Evolutionary conservation across 176 grass and related monocot species (phyloP).

Genomic region (Musa beccarii): DNA sequence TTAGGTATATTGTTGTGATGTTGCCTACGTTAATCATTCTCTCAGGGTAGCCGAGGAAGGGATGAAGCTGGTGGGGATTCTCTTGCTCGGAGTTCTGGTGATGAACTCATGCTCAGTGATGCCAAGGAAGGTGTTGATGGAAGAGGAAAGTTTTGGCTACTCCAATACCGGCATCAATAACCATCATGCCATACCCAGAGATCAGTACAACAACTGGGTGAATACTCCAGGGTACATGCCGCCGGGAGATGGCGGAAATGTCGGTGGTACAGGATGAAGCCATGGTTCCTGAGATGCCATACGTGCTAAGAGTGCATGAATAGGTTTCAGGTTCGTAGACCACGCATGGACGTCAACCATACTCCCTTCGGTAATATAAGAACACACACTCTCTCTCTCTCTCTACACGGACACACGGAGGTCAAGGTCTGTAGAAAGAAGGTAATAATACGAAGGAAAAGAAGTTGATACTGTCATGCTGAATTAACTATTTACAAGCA

Average conservation of each 20-base stretch:
- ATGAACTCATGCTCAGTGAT: background rate
- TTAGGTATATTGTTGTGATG: too few relatives aligned
- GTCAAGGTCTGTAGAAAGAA: too few relatives aligned
- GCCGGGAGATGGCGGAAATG: slow-evolving; percentile 15
- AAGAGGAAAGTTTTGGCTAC: background rate
- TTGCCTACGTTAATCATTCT: too few relatives aligned
- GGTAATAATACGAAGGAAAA: too few relatives aligned
- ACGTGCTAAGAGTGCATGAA: background rate
- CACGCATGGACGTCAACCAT: too few relatives aligned
- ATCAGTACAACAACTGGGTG: slow-evolving; percentile 37
- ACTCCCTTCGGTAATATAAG: background rate
- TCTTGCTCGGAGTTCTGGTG: background rate
- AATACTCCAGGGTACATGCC: slow-evolving; percentile 34
- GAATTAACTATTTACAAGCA: too few relatives aligned
- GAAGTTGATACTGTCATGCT: too few relatives aligned
- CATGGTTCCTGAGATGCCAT: background rate
- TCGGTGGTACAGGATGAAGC: background rate
- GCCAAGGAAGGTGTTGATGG: slow-evolving; percentile 4
- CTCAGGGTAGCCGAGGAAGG: background rate
- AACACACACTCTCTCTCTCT: background rate
- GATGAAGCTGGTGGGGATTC: background rate
- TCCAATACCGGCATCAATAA: background rate
- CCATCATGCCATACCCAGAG: slow-evolving; percentile 16
- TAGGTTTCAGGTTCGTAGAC: too few relatives aligned
- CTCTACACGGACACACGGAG: too few relatives aligned